Conservation (phyloP, 768 basidiomycete species). For the Boletus vinaceobasis region DNA sequence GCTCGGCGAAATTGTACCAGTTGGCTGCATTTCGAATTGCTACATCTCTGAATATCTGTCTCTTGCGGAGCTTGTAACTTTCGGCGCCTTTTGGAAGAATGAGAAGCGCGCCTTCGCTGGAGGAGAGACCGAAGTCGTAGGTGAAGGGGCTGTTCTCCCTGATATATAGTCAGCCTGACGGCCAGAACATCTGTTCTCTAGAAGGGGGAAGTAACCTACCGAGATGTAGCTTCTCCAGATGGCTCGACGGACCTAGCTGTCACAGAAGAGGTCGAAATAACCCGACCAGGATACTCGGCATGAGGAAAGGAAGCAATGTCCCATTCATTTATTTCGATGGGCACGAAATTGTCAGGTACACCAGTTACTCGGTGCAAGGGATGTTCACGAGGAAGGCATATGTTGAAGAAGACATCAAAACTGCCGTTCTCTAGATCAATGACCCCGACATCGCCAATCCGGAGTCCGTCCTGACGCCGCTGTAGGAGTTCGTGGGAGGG, state of each 20-base stretch:
- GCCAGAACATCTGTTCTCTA: background rate
- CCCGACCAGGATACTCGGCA: conserved; percentile 10
- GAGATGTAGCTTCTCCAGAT: background rate
- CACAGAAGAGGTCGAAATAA: conserved; percentile 14
- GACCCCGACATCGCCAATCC: conserved; percentile 36
- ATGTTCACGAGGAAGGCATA: conserved; percentile 33
- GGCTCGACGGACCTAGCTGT: conserved; percentile 1
- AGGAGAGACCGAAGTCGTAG: conserved; percentile 10
- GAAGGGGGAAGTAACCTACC: background rate
- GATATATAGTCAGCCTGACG: background rate
- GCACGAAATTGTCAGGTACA: conserved; percentile 29
- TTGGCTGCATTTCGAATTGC: conserved; percentile 17
- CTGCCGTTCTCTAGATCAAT: conserved; percentile 27
- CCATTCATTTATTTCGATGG: conserved; percentile 9
- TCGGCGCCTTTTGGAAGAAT: conserved; percentile 30
- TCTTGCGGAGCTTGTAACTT: conserved; percentile 18
- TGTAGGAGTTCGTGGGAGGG: conserved; percentile 13
- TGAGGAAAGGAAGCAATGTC: conserved; percentile 7
- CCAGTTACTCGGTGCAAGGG: conserved; percentile 5
- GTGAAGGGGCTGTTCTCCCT: background rate
- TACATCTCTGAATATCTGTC: conserved; percentile 16
- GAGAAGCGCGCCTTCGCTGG: conserved; percentile 29
- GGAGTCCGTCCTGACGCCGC: conserved; percentile 21
- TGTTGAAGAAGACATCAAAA: conserved; percentile 38
- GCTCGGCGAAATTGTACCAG: conserved; percentile 29